Percentiles rank a stretch among this genome's conserved stretches.
phyloP scores from a whole-genome alignment of 1,139 yeast species.

The Magnusiomyces tetraspermus region DNA sequence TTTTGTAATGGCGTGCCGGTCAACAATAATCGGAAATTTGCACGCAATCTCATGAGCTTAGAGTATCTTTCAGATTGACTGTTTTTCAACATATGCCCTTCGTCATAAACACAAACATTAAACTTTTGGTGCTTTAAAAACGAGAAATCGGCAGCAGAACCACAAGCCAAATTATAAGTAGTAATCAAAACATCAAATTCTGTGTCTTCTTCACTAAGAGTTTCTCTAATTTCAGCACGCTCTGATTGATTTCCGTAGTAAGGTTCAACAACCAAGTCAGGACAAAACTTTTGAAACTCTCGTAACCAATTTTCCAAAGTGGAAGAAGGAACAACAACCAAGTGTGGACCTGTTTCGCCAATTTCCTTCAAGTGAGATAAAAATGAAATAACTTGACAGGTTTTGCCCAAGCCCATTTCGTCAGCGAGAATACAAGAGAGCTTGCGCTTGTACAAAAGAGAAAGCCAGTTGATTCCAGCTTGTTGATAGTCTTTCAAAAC shows the following conservation, averaged over 20 bases:
- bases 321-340: slow-evolving; percentile 86
- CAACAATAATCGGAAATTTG: slow-evolving; percentile 68
- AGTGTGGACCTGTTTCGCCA: slow-evolving; percentile 57
- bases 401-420: slow-evolving; percentile 96
- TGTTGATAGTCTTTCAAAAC: slow-evolving; percentile 82
- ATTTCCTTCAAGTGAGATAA: slow-evolving; percentile 70
- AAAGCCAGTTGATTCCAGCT: slow-evolving; percentile 92
- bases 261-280: slow-evolving; percentile 70
- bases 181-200: slow-evolving; percentile 88
- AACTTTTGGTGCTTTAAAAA: slow-evolving; percentile 67
- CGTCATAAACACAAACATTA: slow-evolving; percentile 88
- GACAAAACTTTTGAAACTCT: slow-evolving; percentile 86
- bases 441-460: slow-evolving; percentile 62
- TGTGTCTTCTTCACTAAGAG: slow-evolving; percentile 36
- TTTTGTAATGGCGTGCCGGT: slow-evolving; percentile 98
- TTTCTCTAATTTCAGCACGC: slow-evolving; percentile 70
- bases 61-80: slow-evolving; percentile 78
- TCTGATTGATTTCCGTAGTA: slow-evolving; percentile 84
- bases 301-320: slow-evolving; percentile 96
- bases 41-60: slow-evolving; percentile 74
- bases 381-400: slow-evolving; percentile 93
- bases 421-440: slow-evolving; percentile 93
- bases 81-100: slow-evolving; percentile 93
- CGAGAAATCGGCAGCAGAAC: slow-evolving; percentile 69
- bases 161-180: slow-evolving; percentile 85